These are phyloP conservation scores for Fraxinus americana DNA, from an alignment of 257 asterid genomes.

Conservation along the genomic window DNA sequence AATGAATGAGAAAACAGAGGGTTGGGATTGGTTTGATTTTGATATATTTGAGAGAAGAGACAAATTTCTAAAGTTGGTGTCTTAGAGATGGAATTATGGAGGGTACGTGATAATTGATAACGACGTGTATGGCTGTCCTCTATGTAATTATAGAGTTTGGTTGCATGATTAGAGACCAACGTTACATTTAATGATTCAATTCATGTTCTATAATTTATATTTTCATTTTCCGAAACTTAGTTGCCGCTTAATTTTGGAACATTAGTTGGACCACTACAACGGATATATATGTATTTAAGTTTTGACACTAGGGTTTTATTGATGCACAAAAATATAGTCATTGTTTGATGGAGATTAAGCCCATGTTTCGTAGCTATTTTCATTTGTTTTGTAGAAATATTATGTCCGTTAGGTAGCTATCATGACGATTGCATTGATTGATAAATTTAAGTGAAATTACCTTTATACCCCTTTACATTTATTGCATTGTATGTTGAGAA, in stretches of 20 bases:
- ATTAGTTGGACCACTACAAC: background rate
- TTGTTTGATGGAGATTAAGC: too few species aligned
- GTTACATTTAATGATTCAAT: conserved; percentile 8
- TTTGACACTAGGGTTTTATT: too few species aligned
- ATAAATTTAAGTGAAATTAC: too few species aligned
- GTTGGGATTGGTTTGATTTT: conserved; percentile 31
- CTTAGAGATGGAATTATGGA: background rate
- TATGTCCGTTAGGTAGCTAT: too few species aligned
- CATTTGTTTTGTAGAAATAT: too few species aligned
- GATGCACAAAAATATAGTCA: too few species aligned
- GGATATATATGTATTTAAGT: too few species aligned
- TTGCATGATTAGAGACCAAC: conserved; percentile 31
- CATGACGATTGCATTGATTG: too few species aligned
- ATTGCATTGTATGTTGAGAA: too few species aligned
- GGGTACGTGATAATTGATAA: conserved; percentile 25
- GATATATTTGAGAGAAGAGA: conserved; percentile 13
- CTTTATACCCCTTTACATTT: too few species aligned
- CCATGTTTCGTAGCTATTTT: too few species aligned
- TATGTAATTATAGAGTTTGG: conserved; percentile 43
- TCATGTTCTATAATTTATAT: background rate
- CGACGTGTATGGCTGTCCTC: conserved; percentile 44
- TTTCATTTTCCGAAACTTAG: background rate
- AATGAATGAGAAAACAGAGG: background rate
- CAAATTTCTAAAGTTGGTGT: background rate
- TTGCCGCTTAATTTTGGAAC: background rate